Conservation (phyloP, 164 flowering plant species). For the Umbellularia californica region DNA sequence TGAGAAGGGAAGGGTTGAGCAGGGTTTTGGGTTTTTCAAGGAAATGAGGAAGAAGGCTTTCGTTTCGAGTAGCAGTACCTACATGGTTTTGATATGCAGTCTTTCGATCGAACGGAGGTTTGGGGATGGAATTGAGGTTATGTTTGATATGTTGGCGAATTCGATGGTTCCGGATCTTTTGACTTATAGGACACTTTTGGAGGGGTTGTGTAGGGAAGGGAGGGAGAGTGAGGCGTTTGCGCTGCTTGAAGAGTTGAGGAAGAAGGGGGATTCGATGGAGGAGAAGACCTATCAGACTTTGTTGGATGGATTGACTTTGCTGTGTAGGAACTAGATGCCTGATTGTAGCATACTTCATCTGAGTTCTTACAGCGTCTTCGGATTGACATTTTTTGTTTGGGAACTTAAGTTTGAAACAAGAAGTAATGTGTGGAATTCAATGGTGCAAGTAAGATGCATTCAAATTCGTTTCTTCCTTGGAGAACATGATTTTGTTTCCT, state of each 20-base stretch:
- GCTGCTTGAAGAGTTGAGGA: constrained; percentile 59
- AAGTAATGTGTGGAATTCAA: not conserved
- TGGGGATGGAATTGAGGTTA: constrained; percentile 51
- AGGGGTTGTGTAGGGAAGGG: constrained; percentile 71
- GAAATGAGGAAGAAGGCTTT: constrained; percentile 71
- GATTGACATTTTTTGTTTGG: too few relatives aligned
- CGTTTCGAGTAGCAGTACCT: constrained; percentile 51
- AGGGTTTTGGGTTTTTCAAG: constrained; percentile 53
- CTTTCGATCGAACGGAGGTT: constrained; percentile 61
- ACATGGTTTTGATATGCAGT: constrained; percentile 68
- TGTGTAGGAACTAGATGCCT: constrained; percentile 10
- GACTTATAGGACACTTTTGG: constrained; percentile 76
- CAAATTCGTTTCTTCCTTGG: not conserved
- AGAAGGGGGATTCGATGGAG: constrained; percentile 51
- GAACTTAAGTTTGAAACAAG: not conserved
- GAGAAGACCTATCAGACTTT: constrained; percentile 17
- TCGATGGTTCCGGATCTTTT: constrained; percentile 63
- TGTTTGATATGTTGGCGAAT: constrained; percentile 63
- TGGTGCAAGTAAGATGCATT: not conserved
- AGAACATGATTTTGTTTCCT: not conserved
- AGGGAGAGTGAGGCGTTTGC: constrained; percentile 58
- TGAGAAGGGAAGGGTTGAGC: constrained; percentile 66
- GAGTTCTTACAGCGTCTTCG: too few relatives aligned
- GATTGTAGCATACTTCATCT: not conserved
- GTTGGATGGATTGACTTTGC: constrained; percentile 22